Base-by-base conservation (phyloP, 1,284 basidiomycete species). In the Ganoderma multipileum region DNA sequence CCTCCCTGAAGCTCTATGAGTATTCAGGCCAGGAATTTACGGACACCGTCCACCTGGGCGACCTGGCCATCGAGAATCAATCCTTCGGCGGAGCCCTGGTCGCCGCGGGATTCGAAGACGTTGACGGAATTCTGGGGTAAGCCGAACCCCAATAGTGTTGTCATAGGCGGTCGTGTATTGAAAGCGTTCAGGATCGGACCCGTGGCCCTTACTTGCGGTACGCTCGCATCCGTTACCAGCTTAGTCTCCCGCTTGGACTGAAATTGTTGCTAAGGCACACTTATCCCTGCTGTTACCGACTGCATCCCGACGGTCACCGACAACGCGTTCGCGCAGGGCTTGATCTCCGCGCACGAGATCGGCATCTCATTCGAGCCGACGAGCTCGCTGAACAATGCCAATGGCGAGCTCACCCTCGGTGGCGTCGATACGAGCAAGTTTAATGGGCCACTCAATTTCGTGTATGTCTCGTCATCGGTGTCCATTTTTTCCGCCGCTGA, bases 51-150 rank as follows among this genome's bases (percentile, higher is more conserved):
- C 70, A 72, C 2, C 63, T 78, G 8, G 75, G 74, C 18, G 30
- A 26, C 36, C 61, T 77, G 38, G 67, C 36, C 16, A 72, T 72
- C 44, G 63, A 65, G 11, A 61, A 67, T 30, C 88, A 89, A 72
- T 85, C 84, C 5, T 87, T 89, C 65, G 88, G 87, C 66, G 85
- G 85, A 54, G 88, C 88, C 20, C 74, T 80, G 3, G 73, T 33
- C 4, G 74, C 81, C 70, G 77, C 68, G 47, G 84, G 78, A 9
- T 76, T 79, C 79, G 68, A 73, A 4, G 84, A 81, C 54, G 79
- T 83, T 20, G 83, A 88, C 72, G 84, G 83, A 41, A 87, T 89
- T 69, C 75, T 89, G 20, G 88, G 76, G 76, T 76, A 65, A 41
- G 73, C 23, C 23, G 14, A n/a, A 14, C 44, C 3, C 8, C n/a